A percentile compares a stretch with the other conserved stretches of the same genome.
phyloP scores from a whole-genome alignment of 768 basidiomycete genomes.

The Sistotremastrum suecicum region DNA sequence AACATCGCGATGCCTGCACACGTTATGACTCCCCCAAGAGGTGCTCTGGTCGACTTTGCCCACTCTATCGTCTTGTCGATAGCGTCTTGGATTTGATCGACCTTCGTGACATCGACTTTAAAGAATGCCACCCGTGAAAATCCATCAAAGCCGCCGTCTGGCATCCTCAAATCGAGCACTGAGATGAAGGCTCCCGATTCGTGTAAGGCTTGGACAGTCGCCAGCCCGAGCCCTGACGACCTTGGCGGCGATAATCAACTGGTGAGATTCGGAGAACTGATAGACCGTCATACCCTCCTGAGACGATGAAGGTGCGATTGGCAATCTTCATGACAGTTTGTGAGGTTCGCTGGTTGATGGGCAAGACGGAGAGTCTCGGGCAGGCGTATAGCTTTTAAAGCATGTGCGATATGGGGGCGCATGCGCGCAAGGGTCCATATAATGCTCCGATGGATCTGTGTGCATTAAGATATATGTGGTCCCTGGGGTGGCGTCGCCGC shows the following conservation, averaged over 20 bases:
- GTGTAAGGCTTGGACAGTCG: conserved; percentile 33
- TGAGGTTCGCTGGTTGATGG: too few species aligned
- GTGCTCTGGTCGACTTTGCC: conserved; percentile 22
- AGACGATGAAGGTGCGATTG: conserved; percentile 40
- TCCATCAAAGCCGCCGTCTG: neutral
- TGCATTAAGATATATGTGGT: too few species aligned
- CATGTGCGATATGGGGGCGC: too few species aligned
- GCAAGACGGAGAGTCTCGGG: too few species aligned
- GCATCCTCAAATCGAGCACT: conserved; percentile 28
- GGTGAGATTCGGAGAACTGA: neutral
- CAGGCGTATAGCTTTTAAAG: too few species aligned
- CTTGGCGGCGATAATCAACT: conserved; percentile 14
- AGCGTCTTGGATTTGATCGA: conserved; percentile 16
- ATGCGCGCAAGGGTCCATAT: too few species aligned
- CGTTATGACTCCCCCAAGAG: conserved; percentile 43
- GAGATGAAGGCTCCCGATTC: conserved; percentile 30
- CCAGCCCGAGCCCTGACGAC: conserved; percentile 43
- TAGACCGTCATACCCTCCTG: conserved; percentile 33
- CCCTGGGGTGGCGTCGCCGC: too few species aligned
- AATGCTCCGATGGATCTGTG: too few species aligned
- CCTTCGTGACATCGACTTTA: conserved; percentile 17
- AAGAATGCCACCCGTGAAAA: conserved; percentile 7
- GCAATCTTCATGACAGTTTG: conserved; percentile 28
- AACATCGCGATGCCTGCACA: conserved; percentile 37
- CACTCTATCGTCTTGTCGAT: conserved; percentile 16